These are phyloP conservation scores for Crithidia brevicula DNA, from an alignment of 208 protist species.

Conservation along the genomic window DNA sequence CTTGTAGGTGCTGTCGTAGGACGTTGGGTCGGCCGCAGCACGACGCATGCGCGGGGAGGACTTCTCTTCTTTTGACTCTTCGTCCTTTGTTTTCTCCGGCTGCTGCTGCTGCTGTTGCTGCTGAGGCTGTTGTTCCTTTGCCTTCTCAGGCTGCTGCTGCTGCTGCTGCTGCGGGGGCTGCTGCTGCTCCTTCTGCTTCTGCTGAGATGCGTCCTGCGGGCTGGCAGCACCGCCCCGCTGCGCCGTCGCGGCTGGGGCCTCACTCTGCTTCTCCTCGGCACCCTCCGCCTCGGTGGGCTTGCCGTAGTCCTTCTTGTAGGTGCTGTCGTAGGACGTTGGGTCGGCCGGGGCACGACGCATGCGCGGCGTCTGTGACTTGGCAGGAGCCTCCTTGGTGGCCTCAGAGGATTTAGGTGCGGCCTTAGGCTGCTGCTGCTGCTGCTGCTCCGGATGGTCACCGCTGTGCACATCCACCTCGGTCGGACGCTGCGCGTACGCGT, in stretches of 20 bases:
- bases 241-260: too few species aligned
- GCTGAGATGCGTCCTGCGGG: too few species aligned
- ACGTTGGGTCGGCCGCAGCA: constrained; percentile 22
- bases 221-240: too few species aligned
- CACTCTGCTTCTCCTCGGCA: too few species aligned
- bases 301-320: constrained; percentile 31
- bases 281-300: neutral
- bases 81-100: neutral
- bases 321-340: constrained; percentile 30
- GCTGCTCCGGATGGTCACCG: neutral
- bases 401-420: too few species aligned
- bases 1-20: constrained; percentile 33
- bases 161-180: neutral
- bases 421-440: neutral
- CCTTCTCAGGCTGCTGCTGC: neutral
- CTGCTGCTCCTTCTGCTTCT: neutral
- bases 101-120: neutral
- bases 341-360: constrained; percentile 22
- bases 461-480: neutral
- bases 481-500: constrained; percentile 22
- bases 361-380: neutral
- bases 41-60: constrained; percentile 5
- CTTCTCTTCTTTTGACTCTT: neutral
- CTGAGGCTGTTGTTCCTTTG: neutral
- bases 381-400: too few species aligned